Evolutionary conservation across 2,329 filamentous ascomycete species (phyloP), one percentile per base, ranked within the genome.

Genomic region (Diplocarpon mali): DNA sequence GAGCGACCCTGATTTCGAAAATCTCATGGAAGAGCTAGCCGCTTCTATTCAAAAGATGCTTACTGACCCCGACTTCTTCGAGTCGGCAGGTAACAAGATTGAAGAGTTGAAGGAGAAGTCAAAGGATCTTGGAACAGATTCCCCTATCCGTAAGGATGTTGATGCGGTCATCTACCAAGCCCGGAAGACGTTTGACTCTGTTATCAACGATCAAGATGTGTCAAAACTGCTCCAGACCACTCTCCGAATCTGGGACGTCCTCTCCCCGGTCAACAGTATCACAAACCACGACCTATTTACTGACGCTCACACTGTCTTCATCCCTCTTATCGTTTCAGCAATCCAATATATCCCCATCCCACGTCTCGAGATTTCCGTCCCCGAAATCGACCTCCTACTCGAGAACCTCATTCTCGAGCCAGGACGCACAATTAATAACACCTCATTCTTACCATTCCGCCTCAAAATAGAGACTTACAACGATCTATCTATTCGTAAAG

Each of bases 331-430:
- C 3, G 75, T 95, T 46, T 73, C 85, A 53, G 76, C 78, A 2
- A 72, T 96, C 28, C 88, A 95, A 61, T 88, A 87, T 64, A 68
- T 96, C 3, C 90, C 90, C 0, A 92, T 96, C 42, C 89, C 89
- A 0, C 81, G 90, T 4, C 65, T 95, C n/a, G 90, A 95, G 62
- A 70, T 95, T 5, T 83, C 85, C 0, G 83, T 82, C 3, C 89
- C 88, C 0, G 79, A 85, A 29, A 71, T 94, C 44, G 89, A 95
- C 56, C 73, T 96, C 5, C 68, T 96, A 1, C 68, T 96, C 2
- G 90, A 96, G 60, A 95, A 94, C 52, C 70, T 96, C 28, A 83
- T 96, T 48, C 72, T 96, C 28, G 86, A 95, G 59, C 90, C 90
- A 0, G 90, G 90, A 6, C 72, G 72, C 46, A 93, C 87, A 0